Evolutionary conservation across 495 filamentous ascomycete genomes (phyloP).

Genomic region (Aspergillus nidulans): DNA sequence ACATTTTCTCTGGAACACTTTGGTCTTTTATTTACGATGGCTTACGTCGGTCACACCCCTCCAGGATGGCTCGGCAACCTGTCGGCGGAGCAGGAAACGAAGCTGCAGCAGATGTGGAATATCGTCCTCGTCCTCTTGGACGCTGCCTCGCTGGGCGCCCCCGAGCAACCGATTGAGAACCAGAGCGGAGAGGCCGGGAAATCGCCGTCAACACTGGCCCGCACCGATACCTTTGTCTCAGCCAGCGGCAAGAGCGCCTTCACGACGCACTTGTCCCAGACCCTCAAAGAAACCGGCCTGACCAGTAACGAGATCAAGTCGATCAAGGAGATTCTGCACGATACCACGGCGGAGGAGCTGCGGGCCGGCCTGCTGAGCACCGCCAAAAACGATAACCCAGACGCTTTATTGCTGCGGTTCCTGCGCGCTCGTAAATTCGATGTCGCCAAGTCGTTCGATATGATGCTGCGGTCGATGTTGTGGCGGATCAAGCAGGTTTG

Average conservation of each 20-base stretch:
- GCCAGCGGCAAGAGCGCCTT: constrained; percentile 16
- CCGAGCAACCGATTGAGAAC: constrained; percentile 15
- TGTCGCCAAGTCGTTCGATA: constrained; percentile 78
- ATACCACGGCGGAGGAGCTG: constrained; percentile 63
- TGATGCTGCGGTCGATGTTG: constrained; percentile 85
- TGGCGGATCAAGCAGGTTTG: constrained; percentile 78
- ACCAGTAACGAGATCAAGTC: constrained; percentile 24
- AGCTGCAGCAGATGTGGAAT: constrained; percentile 77
- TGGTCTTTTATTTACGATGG: constrained; percentile 4
- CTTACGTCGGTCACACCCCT: constrained; percentile 20
- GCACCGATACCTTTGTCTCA: constrained; percentile 25
- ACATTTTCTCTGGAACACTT: neutral
- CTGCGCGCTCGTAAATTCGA: constrained; percentile 94
- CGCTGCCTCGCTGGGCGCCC: constrained; percentile 17
- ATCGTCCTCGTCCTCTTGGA: constrained; percentile 71
- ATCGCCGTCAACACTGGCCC: constrained; percentile 11
- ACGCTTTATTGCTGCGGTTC: constrained; percentile 84
- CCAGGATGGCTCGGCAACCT: constrained; percentile 80
- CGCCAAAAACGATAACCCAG: constrained; percentile 89
- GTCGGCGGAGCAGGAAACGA: constrained; percentile 75
- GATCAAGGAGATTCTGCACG: constrained; percentile 24
- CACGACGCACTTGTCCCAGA: constrained; percentile 17
- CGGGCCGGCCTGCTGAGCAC: constrained; percentile 75
- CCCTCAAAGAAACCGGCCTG: constrained; percentile 24
- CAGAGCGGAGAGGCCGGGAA: constrained; percentile 4